Base-by-base conservation (phyloP, 371 early-diverging fungal species). In the Apophysomyces elegans region DNA sequence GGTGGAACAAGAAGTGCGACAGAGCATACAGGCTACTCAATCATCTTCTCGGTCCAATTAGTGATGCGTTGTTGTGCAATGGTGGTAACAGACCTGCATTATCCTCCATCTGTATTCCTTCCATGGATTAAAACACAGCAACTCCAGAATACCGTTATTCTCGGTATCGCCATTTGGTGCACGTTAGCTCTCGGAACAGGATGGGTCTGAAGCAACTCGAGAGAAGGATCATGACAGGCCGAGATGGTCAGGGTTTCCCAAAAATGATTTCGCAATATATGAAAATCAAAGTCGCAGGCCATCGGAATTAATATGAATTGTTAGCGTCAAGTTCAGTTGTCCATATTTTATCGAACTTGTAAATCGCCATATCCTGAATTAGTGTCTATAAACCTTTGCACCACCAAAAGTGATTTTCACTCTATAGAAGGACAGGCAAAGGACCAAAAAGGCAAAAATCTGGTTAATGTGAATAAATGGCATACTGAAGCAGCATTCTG, bases 1-100 rank as follows among this genome's bases (percentile, higher is more conserved):
- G 47, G 72, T 79, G 58, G 88, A 86, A 62, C 75, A 79, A 57
- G 80, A 85, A 38, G 77, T 76, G 18, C 61, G 70, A 14, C 21
- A 50, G 9, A n/a, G 21, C 4, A 2, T 50, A 26, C 21, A 50
- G 5, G 21, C 5, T 50, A 18, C 21, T 32, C 14, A 18, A 7
- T 8, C 21, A 21, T 21, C 50, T 18, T 9, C 50, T 7, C 16
- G 9, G 21, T 21, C 50, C 9, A 26, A 9, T 3, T 18, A 26
- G 21, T 50, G 50, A 50, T 50, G 21, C 50, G 21, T 18, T 18
- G n/a, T 21, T 21, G 9, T 50, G 21, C 50, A 14, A 21, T 21
- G 41, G 3, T 41, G 2, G 2, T 41, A 18, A 50, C 32, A 50
- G 1, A 21, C 50, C 21, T 50, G 50, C 18, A 9, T 9, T 50